Evolutionary conservation across 495 filamentous ascomycete species (phyloP), one percentile per base, ranked within the genome.

Genomic region (Penicillium silybi): DNA sequence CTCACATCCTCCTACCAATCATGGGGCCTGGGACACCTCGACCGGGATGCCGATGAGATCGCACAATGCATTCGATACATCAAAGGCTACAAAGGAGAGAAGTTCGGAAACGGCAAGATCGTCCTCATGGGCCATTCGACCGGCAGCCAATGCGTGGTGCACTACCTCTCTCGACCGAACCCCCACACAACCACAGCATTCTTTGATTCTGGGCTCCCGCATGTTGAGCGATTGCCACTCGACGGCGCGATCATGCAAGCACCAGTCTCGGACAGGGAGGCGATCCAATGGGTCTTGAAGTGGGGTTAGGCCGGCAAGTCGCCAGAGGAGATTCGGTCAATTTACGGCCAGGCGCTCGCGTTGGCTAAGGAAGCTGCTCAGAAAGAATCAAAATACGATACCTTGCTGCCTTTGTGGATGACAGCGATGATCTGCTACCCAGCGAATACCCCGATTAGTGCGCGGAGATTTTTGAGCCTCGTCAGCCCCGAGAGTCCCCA

Each of bases 71-170:
- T 96, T 4, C 64, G 73, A n/a, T 90, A 95, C 59, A 83, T 96
- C 57, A 74, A 74, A 5, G 62, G 66, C 4, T 72, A 72, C 48
- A 73, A 75, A 50, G 56, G 52, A 0, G 52, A 54, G 9, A 68
- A 66, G 39, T 72, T 70, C 48, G 62, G 67, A 11, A 68, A 59
- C 9, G 65, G 75, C 15, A 88, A 85, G 57, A 73, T 95, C 8
- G 84, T 92, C 15, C 66, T 96, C 2, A 81, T 97, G 79, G 92
- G 92, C 13, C 89, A 95, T 59, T 90, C 85, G 2, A 88, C 85
- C 0, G 92, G 92, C 0, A 88, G 87, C 46, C 92, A 95, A 70
- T 90, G 92, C 60, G 82, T 86, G 26, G 75, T 96, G 71, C 81
- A 88, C 48, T 95, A 92, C 57, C 68, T 87, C 2, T 66, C 55